A percentile compares a stretch with the other conserved stretches of the same genome.
Conservation (phyloP, 495 filamentous ascomycete species). For the Amniculicola lignicola region DNA sequence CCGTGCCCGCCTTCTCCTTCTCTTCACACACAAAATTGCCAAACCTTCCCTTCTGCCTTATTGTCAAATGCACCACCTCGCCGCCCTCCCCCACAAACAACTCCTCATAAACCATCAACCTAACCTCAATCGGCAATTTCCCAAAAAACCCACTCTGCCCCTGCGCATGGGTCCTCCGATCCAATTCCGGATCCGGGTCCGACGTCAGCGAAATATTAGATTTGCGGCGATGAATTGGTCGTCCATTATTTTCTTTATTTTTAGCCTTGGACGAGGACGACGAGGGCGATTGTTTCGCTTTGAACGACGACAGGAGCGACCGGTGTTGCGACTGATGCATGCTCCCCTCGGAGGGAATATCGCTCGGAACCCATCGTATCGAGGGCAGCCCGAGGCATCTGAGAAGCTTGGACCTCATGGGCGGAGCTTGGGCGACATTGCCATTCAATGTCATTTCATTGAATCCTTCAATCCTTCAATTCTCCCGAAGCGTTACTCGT, state of each 20-base stretch:
- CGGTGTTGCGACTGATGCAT: too few species aligned
- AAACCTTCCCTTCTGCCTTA: constrained; percentile 10
- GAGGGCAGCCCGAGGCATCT: constrained; percentile 15
- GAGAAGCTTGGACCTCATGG: constrained; percentile 9
- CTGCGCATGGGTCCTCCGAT: constrained; percentile 17
- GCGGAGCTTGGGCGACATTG: neutral
- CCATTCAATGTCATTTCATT: too few species aligned
- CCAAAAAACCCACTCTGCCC: constrained; percentile 16
- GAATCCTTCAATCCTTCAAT: too few species aligned
- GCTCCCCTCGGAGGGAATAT: too few species aligned
- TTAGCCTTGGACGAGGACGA: neutral
- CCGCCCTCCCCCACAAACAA: constrained; percentile 7
- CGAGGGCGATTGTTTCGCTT: too few species aligned
- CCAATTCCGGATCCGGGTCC: constrained; percentile 8
- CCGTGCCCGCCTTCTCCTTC: constrained; percentile 25
- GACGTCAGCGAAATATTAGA: constrained; percentile 3
- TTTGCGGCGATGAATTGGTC: constrained; percentile 13
- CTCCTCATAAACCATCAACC: constrained; percentile 24
- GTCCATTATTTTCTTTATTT: neutral
- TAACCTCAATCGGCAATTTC: constrained; percentile 27
- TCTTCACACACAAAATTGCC: constrained; percentile 30
- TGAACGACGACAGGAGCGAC: too few species aligned
- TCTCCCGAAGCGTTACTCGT: too few species aligned
- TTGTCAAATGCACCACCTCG: constrained; percentile 27
- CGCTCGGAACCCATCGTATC: constrained; percentile 24